phyloP scores from a whole-genome alignment of 371 early-diverging fungal species.

The Rhizopus delemar region DNA sequence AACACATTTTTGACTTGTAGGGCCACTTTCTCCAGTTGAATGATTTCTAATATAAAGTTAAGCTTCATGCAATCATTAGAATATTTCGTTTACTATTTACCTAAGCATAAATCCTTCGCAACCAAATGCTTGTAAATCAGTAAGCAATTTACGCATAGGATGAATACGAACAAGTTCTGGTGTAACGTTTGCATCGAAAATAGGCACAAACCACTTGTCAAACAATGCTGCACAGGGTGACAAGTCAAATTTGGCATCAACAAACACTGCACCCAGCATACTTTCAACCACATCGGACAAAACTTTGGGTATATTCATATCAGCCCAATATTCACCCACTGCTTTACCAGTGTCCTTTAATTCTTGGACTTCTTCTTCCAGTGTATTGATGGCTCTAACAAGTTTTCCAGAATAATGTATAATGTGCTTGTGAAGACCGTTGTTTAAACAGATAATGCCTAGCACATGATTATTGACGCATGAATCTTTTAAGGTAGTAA shows the following conservation, averaged over 20 bases:
- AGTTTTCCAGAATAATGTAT: conserved; percentile 64
- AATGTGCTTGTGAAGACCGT: conserved; percentile 67
- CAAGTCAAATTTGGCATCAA: conserved; percentile 78
- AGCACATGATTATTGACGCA: conserved; percentile 89
- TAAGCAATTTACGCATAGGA: conserved; percentile 49
- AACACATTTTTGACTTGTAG: conserved; percentile 47
- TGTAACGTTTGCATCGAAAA: conserved; percentile 55
- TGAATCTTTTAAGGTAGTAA: conserved; percentile 78
- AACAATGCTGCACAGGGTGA: conserved; percentile 54
- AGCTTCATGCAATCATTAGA: not conserved
- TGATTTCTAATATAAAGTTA: conserved; percentile 35
- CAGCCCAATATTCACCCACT: conserved; percentile 70
- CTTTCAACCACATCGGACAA: conserved; percentile 89
- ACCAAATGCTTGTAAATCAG: conserved; percentile 45
- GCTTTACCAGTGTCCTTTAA: conserved; percentile 41
- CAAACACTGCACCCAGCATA: conserved; percentile 85
- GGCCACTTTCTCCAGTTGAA: conserved; percentile 30
- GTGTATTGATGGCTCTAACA: conserved; percentile 51
- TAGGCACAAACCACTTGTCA: conserved; percentile 52
- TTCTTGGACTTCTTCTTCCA: conserved; percentile 40
- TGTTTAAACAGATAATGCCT: conserved; percentile 65
- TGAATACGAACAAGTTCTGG: conserved; percentile 56
- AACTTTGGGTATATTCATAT: conserved; percentile 81
- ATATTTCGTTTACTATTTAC: conserved; percentile 26
- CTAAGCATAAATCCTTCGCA: conserved; percentile 52